Conservation (phyloP, 306 rosid species). For the Prunus mongolica region DNA sequence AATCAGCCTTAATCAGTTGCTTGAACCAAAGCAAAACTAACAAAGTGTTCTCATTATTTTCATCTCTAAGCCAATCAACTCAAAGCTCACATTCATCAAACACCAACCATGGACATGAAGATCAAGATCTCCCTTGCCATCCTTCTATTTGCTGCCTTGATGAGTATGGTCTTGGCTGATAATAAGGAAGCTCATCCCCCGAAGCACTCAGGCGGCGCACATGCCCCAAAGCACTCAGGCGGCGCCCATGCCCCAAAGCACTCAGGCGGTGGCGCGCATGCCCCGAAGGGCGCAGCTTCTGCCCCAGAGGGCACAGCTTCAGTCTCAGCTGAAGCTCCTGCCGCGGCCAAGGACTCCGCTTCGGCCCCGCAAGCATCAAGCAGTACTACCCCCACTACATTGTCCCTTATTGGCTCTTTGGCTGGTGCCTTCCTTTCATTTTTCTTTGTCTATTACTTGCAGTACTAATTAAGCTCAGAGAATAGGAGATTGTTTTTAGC, state of each 20-base stretch:
- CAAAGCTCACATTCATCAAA: no score
- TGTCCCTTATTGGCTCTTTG: slow-evolving; percentile 45
- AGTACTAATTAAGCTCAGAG: not conserved
- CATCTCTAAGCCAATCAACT: not conserved
- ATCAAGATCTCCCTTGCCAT: slow-evolving; percentile 14
- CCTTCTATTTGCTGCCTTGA: slow-evolving; percentile 16
- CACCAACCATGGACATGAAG: slow-evolving; percentile 11
- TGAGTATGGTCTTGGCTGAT: not conserved
- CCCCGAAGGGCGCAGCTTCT: not conserved
- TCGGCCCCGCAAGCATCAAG: slow-evolving; percentile 26
- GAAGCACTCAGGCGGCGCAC: no score
- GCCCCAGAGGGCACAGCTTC: not conserved
- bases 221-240: no score
- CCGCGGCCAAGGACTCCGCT: no score
- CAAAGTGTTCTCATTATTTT: not conserved
- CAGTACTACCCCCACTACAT: slow-evolving; percentile 23
- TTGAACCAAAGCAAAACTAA: not conserved
- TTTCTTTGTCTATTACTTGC: slow-evolving; percentile 35
- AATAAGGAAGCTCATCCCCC: no score
- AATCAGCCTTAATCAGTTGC: not conserved
- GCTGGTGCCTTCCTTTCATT: slow-evolving; percentile 50
- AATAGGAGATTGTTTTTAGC: not conserved
- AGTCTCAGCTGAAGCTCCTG: no score
- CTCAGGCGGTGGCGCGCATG: not conserved
- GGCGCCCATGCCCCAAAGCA: no score